Evolutionary conservation across 768 basidiomycete species (phyloP), one percentile per base, ranked within the genome.

Genomic region (Amanita thiersii): DNA sequence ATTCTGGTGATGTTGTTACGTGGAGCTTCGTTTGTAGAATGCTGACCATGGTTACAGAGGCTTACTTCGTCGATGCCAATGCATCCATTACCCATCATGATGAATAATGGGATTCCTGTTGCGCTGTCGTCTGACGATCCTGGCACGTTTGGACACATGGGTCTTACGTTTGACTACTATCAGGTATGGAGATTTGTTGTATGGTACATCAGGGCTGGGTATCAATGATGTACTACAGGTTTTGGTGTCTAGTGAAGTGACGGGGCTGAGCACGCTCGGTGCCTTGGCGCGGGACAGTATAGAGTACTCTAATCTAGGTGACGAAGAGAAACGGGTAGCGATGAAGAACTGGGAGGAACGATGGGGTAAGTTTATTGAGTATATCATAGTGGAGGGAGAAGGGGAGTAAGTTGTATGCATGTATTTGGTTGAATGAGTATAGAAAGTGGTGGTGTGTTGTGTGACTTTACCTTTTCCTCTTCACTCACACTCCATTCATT

Each of bases 21-120:
- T 39, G 12, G 26, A 18, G 4, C 11, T 2, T 14, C 6, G 26
- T 29, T n/a, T 7, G 14, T 29, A 18, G 5, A 39, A 2, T 18
- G 10, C 29, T 33, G 19, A 40, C 26, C 2, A 8, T 6, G 17
- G n/a, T 15, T 20, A 29, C 50, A 85, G 81, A 76, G 84, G 7
- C 62, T 86, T 39, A 81, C 84, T 2, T 76, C 82, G 6, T 85
- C 84, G 3, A 87, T 87, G 76, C 79, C 79, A 2, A 80, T 77
- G 72, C 85, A 88, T 55, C 84, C 82, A 1, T 64, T 88, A 19
- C 81, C 83, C 1, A 65, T 73, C n/a, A 52, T 86, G 26, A 55
- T 88, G 37, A 87, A 83, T 55, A 67, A 85, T 46, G 83, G 84
- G 1, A 69, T 87, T 5, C 78, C 80, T 2, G 78, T 88, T 5